Conservation (phyloP, 345 rosid genomes). For the Psidium guajava region DNA sequence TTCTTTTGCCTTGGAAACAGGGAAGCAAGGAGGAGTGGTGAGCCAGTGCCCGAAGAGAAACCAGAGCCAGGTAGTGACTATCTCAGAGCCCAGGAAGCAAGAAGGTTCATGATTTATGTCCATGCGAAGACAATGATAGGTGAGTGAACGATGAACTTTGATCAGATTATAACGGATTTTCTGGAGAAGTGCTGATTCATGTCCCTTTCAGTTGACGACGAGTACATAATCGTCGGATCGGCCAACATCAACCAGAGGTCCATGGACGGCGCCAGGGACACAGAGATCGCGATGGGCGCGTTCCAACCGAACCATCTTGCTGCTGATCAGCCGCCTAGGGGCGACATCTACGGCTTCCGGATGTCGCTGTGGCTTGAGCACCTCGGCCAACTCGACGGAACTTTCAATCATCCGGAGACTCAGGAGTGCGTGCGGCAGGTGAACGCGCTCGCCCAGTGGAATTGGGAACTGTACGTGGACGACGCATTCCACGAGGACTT, state of each 20-base stretch:
- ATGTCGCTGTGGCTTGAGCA: constrained; percentile 71
- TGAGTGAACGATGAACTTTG: not conserved
- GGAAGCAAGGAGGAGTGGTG: constrained; percentile 26
- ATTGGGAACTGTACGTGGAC: constrained; percentile 34
- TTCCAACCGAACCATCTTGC: constrained; percentile 58
- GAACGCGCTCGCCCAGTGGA: constrained; percentile 19
- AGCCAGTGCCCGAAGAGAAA: constrained; percentile 26
- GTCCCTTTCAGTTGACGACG: constrained; percentile 58
- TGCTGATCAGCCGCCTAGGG: constrained; percentile 14
- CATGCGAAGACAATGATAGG: constrained; percentile 92
- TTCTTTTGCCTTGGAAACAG: constrained; percentile 76
- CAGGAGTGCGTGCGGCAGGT: constrained; percentile 20
- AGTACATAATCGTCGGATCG: constrained; percentile 81
- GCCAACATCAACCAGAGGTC: constrained; percentile 92
- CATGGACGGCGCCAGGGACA: constrained; percentile 77
- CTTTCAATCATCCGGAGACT: constrained; percentile 24
- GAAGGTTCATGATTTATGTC: constrained; percentile 84
- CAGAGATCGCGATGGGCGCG: constrained; percentile 88
- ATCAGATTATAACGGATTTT: not conserved
- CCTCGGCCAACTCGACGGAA: not conserved
- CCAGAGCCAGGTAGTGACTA: constrained; percentile 53
- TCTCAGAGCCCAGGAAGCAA: constrained; percentile 50
- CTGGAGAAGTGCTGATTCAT: not conserved
- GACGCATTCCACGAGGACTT: constrained; percentile 8
- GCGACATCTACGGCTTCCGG: constrained; percentile 47